Conservation (phyloP, 352 stramenopile genomes). For the Globisporangium uncinulatum region DNA sequence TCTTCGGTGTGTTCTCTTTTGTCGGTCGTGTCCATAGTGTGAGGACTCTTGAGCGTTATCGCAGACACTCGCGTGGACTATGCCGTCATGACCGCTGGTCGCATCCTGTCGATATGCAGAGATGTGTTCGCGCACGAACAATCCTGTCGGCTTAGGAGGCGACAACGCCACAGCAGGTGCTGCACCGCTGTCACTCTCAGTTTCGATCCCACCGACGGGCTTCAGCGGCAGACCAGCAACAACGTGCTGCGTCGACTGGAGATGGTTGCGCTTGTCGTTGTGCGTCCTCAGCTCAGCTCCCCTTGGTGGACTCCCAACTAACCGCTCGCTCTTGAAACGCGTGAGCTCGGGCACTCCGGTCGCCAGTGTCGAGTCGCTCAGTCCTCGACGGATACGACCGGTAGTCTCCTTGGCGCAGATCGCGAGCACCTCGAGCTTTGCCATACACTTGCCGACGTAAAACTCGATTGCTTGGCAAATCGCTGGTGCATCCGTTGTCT, state of each 20-base stretch:
- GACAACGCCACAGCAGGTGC: background rate
- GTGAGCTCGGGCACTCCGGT: background rate
- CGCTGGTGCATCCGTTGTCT: conserved; percentile 36
- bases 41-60: too few species aligned
- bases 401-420: conserved; percentile 20
- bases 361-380: conserved; percentile 1
- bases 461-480: conserved; percentile 76
- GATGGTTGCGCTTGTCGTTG: background rate
- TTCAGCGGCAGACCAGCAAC: conserved; percentile 5
- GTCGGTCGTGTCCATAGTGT: too few species aligned
- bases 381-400: conserved; percentile 6
- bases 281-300: background rate
- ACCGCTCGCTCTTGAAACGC: conserved; percentile 9
- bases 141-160: background rate
- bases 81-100: too few species aligned
- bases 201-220: background rate
- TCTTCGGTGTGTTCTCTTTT: too few species aligned
- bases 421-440: conserved; percentile 57
- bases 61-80: too few species aligned
- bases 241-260: conserved; percentile 1
- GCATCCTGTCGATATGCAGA: background rate
- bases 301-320: conserved; percentile 2
- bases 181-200: background rate
- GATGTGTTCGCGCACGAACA: background rate
- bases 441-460: conserved; percentile 74